phyloP scores from a whole-genome alignment of 2,329 filamentous ascomycete species.

The Aspergillus fumigatus region DNA sequence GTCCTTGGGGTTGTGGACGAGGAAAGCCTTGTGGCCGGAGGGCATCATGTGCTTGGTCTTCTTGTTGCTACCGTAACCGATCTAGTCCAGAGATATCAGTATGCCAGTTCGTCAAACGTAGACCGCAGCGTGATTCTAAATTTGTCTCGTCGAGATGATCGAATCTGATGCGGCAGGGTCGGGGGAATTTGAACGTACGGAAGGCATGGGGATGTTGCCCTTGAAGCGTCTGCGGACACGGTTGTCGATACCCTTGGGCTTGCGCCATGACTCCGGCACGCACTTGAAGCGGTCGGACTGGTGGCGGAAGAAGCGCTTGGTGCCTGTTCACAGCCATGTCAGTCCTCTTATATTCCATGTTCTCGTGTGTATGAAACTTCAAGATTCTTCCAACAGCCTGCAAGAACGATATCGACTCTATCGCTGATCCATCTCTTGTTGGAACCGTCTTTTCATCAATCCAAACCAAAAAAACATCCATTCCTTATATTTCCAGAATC shows the following conservation, averaged over 20 bases:
- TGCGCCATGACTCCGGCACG: slow-evolving; percentile 88
- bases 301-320: slow-evolving; percentile 93
- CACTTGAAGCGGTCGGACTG: slow-evolving; percentile 97
- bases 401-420: background rate
- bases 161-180: background rate
- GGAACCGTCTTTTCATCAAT: background rate
- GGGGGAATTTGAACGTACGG: slow-evolving; percentile 61
- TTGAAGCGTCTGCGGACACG: slow-evolving; percentile 95
- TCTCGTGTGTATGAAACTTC: slow-evolving; percentile 1
- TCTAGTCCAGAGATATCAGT: slow-evolving; percentile 52
- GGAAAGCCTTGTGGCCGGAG: slow-evolving; percentile 99
- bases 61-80: slow-evolving; percentile 98
- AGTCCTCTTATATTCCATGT: slow-evolving; percentile 8
- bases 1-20: slow-evolving; percentile 94
- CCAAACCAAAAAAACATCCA: background rate
- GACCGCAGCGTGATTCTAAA: too few species aligned
- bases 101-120: slow-evolving; percentile 3
- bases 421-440: background rate
- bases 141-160: background rate
- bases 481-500: background rate
- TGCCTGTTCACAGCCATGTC: slow-evolving; percentile 55
- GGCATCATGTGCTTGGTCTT: slow-evolving; percentile 99
- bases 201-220: slow-evolving; percentile 94
- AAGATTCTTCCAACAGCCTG: background rate
- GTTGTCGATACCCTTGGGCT: slow-evolving; percentile 99